phyloP scores from a whole-genome alignment of 177 flowering plant genomes.

The Vitis hybrid region DNA sequence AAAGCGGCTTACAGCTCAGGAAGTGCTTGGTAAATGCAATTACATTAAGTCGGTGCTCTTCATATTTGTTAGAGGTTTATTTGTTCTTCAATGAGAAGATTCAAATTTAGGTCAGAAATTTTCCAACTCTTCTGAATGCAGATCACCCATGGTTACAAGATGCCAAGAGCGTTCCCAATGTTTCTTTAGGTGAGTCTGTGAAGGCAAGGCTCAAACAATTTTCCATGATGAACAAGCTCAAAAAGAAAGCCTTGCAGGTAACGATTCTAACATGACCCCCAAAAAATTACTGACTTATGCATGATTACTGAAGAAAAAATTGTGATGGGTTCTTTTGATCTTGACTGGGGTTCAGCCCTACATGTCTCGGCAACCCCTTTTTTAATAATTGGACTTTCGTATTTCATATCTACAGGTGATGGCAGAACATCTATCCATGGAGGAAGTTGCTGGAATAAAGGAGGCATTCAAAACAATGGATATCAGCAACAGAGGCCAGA shows the following conservation, averaged over 20 bases:
- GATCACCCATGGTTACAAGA: constrained; percentile 70
- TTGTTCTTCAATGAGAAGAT: not conserved
- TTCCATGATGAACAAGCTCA: constrained; percentile 81
- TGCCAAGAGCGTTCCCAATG: constrained; percentile 62
- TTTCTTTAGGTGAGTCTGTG: constrained; percentile 66
- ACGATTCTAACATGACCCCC: not conserved
- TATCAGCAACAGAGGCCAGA: constrained; percentile 53
- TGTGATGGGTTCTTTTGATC: not conserved
- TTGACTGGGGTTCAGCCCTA: not conserved
- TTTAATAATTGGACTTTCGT: constrained; percentile 4
- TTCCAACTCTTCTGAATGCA: constrained; percentile 15
- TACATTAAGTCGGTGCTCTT: not conserved
- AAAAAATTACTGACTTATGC: not conserved
- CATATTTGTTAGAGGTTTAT: not conserved
- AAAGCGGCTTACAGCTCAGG: constrained; percentile 51
- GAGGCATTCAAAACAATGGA: constrained; percentile 85
- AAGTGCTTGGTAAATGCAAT: constrained; percentile 54
- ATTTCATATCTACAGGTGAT: constrained; percentile 49
- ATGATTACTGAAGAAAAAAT: not conserved
- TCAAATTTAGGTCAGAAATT: not conserved
- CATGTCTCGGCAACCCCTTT: not conserved
- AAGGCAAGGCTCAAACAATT: constrained; percentile 74
- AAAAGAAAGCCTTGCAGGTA: constrained; percentile 69
- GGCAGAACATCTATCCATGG: constrained; percentile 85
- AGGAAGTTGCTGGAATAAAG: constrained; percentile 88